Evolutionary conservation across 129 eudicot genomes (phyloP).

Genomic region (Centella asiatica): DNA sequence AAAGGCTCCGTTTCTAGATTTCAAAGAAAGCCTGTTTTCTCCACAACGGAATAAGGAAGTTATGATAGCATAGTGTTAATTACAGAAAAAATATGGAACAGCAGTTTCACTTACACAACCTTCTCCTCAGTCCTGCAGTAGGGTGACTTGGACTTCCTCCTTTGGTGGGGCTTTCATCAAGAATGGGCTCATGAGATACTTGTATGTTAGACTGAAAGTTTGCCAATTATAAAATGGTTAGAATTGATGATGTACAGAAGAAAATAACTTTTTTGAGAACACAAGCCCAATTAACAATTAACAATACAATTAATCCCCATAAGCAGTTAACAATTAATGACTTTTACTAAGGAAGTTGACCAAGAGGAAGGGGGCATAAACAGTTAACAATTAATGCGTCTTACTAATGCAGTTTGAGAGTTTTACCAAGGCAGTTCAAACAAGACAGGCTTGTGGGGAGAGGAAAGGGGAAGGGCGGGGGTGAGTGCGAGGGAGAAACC

Average conservation of each 20-base stretch:
- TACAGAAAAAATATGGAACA: not conserved
- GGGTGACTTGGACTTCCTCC: slow-evolving; percentile 32
- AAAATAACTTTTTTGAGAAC: not conserved
- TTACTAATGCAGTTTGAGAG: too few species aligned
- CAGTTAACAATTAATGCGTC: too few species aligned
- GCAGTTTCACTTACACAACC: slow-evolving; percentile 40
- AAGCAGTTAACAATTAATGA: too few species aligned
- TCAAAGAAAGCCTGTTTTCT: slow-evolving; percentile 37
- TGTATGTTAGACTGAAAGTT: slow-evolving; percentile 23
- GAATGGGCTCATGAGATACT: slow-evolving; percentile 31
- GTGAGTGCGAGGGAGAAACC: too few species aligned
- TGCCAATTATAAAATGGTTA: not conserved
- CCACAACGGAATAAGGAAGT: not conserved
- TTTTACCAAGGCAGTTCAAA: too few species aligned
- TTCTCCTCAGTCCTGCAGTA: slow-evolving; percentile 61
- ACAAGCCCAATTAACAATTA: too few species aligned
- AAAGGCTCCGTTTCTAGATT: slow-evolving; percentile 29
- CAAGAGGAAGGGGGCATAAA: too few species aligned
- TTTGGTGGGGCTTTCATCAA: slow-evolving; percentile 30
- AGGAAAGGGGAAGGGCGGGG: too few species aligned
- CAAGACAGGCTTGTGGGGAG: too few species aligned
- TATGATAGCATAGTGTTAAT: not conserved
- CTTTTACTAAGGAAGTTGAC: too few species aligned
- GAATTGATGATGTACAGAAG: not conserved
- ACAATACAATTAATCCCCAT: too few species aligned